These are phyloP conservation scores for Rhodamnia rubescens DNA, from an alignment of 345 rosid genomes.

Conservation along the genomic window DNA sequence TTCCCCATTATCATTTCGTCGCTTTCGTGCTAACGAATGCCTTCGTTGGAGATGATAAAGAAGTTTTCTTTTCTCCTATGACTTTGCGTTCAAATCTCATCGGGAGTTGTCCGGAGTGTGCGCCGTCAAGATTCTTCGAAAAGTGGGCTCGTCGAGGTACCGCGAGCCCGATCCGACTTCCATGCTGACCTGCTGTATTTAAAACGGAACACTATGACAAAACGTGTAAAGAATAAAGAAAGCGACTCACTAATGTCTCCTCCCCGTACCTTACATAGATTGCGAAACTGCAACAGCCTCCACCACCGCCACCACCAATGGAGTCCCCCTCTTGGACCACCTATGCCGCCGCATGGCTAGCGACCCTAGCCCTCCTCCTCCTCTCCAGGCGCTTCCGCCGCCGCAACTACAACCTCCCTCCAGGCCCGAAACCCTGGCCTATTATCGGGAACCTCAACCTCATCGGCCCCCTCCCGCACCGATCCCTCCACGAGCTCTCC, in stretches of 20 bases:
- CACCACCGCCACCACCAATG: not conserved
- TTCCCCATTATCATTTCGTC: too few relatives aligned
- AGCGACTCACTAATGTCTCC: too few relatives aligned
- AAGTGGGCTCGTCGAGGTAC: too few relatives aligned
- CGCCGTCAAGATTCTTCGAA: too few relatives aligned
- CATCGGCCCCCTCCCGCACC: constrained; percentile 54
- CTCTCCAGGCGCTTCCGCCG: constrained; percentile 22
- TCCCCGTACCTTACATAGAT: not conserved
- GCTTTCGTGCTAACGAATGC: too few relatives aligned
- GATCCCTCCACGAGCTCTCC: constrained; percentile 41
- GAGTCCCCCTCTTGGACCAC: constrained; percentile 8
- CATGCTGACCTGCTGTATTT: too few relatives aligned
- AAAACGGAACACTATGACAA: too few relatives aligned
- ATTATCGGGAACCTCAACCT: constrained; percentile 61
- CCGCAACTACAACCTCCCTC: constrained; percentile 31
- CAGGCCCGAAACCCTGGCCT: constrained; percentile 64
- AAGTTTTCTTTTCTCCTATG: too few relatives aligned
- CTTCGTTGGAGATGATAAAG: too few relatives aligned
- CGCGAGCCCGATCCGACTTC: too few relatives aligned
- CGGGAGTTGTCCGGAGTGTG: too few relatives aligned
- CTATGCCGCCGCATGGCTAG: constrained; percentile 12
- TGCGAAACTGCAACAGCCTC: not conserved
- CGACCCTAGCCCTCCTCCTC: constrained; percentile 21
- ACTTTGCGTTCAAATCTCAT: too few relatives aligned
- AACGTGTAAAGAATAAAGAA: fast-evolving